Evolutionary conservation across 768 basidiomycete genomes (phyloP).

Genomic region (Panus rudis): DNA sequence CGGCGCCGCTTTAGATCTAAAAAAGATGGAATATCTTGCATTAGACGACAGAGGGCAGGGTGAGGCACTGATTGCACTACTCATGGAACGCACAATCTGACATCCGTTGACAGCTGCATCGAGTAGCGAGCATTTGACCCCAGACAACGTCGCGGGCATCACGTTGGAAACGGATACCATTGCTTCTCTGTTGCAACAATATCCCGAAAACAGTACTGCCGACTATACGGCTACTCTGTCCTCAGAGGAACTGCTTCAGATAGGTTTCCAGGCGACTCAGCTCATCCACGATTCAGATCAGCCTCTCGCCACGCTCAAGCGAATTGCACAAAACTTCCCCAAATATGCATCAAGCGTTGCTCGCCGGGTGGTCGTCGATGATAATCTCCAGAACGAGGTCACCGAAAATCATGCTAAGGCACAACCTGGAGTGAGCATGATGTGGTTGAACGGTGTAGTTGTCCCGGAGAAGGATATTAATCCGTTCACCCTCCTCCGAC

Average conservation of each 20-base stretch:
- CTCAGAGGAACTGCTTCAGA: slow-evolving; percentile 39
- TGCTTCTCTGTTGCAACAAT: slow-evolving; percentile 20
- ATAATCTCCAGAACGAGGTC: slow-evolving; percentile 48
- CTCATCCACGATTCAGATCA: slow-evolving; percentile 54
- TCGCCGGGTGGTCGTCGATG: slow-evolving; percentile 53
- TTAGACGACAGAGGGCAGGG: slow-evolving; percentile 68
- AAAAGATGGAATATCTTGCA: slow-evolving; percentile 95
- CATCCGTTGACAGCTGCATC: no score
- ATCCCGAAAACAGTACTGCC: slow-evolving; percentile 15
- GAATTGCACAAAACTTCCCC: slow-evolving; percentile 84
- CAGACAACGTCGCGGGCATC: slow-evolving; percentile 31
- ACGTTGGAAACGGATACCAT: slow-evolving; percentile 15
- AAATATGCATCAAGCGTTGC: slow-evolving; percentile 72
- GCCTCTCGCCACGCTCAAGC: slow-evolving; percentile 50
- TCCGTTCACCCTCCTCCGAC: slow-evolving; percentile 65
- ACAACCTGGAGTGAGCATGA: slow-evolving; percentile 44
- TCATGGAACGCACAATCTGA: neutral
- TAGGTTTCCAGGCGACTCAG: slow-evolving; percentile 71
- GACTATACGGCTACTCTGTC: slow-evolving; percentile 18
- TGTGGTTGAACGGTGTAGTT: slow-evolving; percentile 78
- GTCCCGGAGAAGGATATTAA: slow-evolving; percentile 60
- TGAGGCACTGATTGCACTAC: slow-evolving; percentile 6
- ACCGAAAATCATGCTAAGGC: slow-evolving; percentile 46
- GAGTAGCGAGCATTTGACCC: slow-evolving; percentile 96
- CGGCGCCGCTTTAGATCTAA: slow-evolving; percentile 86